Conservation (phyloP, 495 filamentous ascomycete species). For the Collariella sp. region DNA sequence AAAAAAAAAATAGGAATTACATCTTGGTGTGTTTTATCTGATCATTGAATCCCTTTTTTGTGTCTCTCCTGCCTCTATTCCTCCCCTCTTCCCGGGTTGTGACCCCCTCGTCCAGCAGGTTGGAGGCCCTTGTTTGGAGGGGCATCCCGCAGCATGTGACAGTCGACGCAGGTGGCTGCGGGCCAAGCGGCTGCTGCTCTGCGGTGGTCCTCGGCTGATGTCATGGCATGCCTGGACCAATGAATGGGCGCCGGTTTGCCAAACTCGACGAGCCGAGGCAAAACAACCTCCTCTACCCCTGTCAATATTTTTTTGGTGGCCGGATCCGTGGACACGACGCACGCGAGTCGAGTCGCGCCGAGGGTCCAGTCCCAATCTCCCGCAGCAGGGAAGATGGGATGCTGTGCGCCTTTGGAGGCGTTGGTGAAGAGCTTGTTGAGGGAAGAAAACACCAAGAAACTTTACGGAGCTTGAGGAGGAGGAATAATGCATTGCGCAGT, state of each 20-base stretch:
- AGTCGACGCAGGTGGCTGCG: neutral
- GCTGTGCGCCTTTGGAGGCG: neutral
- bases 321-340: neutral
- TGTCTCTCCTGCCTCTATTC: no score
- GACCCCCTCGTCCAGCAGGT: no score
- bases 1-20: no score
- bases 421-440: neutral
- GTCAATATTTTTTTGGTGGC: neutral
- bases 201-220: constrained; percentile 18
- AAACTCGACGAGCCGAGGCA: constrained; percentile 9
- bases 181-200: neutral
- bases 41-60: no score
- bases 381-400: neutral
- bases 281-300: neutral
- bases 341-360: no score
- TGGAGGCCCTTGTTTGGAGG: no score
- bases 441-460: no score
- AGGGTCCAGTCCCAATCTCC: neutral
- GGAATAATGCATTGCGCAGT: no score
- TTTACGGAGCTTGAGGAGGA: no score
- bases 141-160: neutral
- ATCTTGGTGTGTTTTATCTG: no score
- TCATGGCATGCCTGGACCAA: constrained; percentile 11
- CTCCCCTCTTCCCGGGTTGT: no score
- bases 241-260: constrained; percentile 3